Percentiles rank a stretch among this genome's conserved stretches.
Conservation (phyloP, 371 early-diverging fungal species). For the Mortierella sp. region DNA sequence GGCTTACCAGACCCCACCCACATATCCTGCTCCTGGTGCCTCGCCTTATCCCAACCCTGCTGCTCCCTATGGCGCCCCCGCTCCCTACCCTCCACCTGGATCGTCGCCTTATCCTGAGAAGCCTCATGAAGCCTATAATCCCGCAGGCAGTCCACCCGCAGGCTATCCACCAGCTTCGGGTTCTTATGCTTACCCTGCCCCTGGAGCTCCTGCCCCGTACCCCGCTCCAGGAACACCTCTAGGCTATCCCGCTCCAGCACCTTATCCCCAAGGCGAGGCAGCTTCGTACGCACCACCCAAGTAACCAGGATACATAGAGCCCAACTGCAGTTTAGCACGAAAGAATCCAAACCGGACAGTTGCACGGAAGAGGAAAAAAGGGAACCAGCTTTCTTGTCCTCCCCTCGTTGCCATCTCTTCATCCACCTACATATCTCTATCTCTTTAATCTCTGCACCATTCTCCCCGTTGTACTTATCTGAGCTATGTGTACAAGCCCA, state of each 20-base stretch:
- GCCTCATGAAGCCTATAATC: too few species aligned
- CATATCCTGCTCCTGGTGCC: conserved; percentile 19
- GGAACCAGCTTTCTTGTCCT: too few species aligned
- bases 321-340: too few species aligned
- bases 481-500: too few species aligned
- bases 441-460: too few species aligned
- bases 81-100: conserved; percentile 1
- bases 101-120: too few species aligned
- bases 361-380: background rate
- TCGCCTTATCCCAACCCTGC: conserved; percentile 1
- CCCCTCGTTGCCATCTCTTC: too few species aligned
- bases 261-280: conserved; percentile 51
- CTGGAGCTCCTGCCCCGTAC: background rate
- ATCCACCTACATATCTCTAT: too few species aligned
- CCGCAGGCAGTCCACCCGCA: too few species aligned
- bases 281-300: conserved; percentile 33
- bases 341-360: too few species aligned
- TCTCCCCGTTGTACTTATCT: too few species aligned
- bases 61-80: conserved; percentile 3
- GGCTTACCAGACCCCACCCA: conserved; percentile 32
- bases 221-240: conserved; percentile 3
- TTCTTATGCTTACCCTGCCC: conserved; percentile 2
- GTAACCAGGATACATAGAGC: conserved; percentile 8
- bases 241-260: conserved; percentile 11
- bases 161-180: too few species aligned